Evolutionary conservation across 371 early-diverging fungal species (phyloP), one percentile per base, ranked within the genome.

Genomic region (Catenaria anguillulae): DNA sequence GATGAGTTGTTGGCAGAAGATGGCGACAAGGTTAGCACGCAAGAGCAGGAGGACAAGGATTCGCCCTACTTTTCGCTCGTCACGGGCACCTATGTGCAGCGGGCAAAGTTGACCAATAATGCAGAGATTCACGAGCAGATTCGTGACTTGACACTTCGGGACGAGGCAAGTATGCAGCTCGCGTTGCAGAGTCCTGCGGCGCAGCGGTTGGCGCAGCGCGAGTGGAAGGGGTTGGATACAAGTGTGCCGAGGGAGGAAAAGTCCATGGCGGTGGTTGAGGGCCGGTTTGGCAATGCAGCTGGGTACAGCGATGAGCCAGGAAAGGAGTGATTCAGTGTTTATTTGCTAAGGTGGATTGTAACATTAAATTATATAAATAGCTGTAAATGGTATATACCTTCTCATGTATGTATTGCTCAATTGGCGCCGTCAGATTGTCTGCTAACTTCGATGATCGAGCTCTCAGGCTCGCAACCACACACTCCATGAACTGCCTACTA

Each of bases 41-140:
- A n/a, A n/a, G n/a, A n/a, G n/a, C n/a, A n/a, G n/a, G n/a, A 52
- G 15, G 72, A 73, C 62, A 64, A 62, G 5, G 90, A 89, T 61
- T 76, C 73, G 46, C 90, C 92, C 23, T 88, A 89, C 62, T 92
- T 85, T 70, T 94, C 93, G 36, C 70, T 93, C 43, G 77, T 90
- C n/a, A 90, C 95, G 1, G 93, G 95, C 0, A 73, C 77, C 63
- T 84, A 84, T 56, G 79, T 81, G 67, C 15, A 26, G 29, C 26
- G 29, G 15, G 15, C 62, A 13, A 26, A 62, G 24, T 40, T 56
- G 13, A 56, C 61, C 45, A 42, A 63, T 56, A 64, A 63, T 29
- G 63, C 31, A 2, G 34, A 55, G 15, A 52, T 61, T 26, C 21
- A 24, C 31, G 58, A n/a, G 10, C n/a, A 19, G 13, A 50, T 50